Conservation (phyloP, 208 protist genomes). For the Acanthamoeba divionensis region DNA sequence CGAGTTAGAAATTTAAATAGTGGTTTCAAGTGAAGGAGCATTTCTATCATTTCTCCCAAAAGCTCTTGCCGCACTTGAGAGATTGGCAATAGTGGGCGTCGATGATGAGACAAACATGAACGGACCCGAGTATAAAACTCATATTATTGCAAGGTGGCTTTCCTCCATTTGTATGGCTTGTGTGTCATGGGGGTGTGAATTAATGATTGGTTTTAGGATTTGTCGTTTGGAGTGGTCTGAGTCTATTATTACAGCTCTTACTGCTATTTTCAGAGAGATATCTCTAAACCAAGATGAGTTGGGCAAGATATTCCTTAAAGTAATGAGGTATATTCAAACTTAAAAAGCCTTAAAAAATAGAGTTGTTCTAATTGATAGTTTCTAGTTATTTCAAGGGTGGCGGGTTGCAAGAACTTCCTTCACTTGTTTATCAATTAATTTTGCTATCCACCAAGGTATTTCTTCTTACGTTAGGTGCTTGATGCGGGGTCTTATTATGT, state of each 20-base stretch:
- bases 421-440: constrained; percentile 44
- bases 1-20: too few species aligned
- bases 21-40: neutral
- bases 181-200: neutral
- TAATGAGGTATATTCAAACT: neutral
- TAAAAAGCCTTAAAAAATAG: neutral
- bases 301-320: neutral
- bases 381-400: constrained; percentile 1
- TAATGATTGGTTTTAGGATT: neutral
- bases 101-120: constrained; percentile 26
- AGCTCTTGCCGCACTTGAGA: constrained; percentile 1
- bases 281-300: neutral
- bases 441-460: constrained; percentile 8
- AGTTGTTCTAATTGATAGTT: neutral
- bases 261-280: neutral
- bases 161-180: neutral
- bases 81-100: neutral
- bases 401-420: constrained; percentile 32
- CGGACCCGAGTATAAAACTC: constrained; percentile 14
- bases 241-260: neutral
- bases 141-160: neutral
- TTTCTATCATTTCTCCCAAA: constrained; percentile 41
- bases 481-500: too few species aligned
- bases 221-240: constrained; percentile 15
- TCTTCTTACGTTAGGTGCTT: too few species aligned